Evolutionary conservation across 805 yeast species (phyloP).

Genomic region (Huiozyma naganishii): DNA sequence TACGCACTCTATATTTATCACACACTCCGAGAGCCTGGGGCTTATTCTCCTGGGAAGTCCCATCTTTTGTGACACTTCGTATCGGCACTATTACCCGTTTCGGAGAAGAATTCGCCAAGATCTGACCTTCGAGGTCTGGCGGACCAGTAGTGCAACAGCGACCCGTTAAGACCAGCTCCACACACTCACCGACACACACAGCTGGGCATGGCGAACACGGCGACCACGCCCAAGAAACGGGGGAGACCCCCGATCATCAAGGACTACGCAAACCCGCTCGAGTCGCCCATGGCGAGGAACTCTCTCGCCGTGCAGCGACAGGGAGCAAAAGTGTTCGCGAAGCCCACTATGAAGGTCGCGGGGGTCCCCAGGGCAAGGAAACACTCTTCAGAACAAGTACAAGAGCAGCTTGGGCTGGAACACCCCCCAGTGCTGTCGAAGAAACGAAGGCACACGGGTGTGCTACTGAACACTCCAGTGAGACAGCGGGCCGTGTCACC

Average conservation of each 20-base stretch:
- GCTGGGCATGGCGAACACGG: background rate
- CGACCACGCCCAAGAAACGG: conserved; percentile 14
- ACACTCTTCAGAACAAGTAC: no score
- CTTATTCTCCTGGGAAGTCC: no score
- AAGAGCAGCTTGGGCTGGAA: background rate
- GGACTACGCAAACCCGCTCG: conserved; percentile 25
- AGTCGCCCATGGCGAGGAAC: conserved; percentile 29
- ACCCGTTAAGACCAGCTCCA: background rate
- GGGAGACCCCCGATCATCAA: conserved; percentile 29
- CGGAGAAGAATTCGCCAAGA: no score
- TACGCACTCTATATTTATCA: no score
- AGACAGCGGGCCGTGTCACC: conserved; percentile 2
- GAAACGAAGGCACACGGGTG: conserved; percentile 23
- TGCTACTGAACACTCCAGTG: conserved; percentile 18
- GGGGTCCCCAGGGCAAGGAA: conserved; percentile 1
- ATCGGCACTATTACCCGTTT: no score
- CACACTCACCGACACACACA: background rate
- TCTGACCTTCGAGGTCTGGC: no score
- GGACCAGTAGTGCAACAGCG: no score
- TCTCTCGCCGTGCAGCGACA: conserved; percentile 24
- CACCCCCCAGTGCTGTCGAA: conserved; percentile 5
- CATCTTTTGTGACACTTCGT: no score
- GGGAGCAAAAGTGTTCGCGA: conserved; percentile 19
- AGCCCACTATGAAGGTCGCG: conserved; percentile 27
- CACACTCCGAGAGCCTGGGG: no score